These are phyloP conservation scores for Aspergillus eucalypticola DNA, from an alignment of 2,329 filamentous ascomycete genomes.

Conservation along the genomic window DNA sequence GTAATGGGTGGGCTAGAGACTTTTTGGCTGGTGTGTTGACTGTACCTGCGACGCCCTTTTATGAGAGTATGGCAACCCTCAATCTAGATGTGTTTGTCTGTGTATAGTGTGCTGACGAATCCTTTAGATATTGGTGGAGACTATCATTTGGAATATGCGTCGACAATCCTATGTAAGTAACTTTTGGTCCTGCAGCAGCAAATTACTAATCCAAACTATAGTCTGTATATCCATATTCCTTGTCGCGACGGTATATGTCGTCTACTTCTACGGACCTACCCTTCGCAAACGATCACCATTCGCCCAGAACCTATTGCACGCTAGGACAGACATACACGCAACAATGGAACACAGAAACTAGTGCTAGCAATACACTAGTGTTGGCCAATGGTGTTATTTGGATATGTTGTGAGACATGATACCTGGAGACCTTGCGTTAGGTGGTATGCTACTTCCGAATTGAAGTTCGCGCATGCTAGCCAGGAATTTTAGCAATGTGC, in stretches of 20 bases:
- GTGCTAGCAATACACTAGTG: no score
- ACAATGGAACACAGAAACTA: not conserved
- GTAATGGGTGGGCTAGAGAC: slow-evolving; percentile 68
- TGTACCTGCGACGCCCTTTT: slow-evolving; percentile 58
- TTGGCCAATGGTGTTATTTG: no score
- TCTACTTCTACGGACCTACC: slow-evolving; percentile 63
- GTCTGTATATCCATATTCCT: slow-evolving; percentile 61
- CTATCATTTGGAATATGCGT: slow-evolving; percentile 59
- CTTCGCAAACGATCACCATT: slow-evolving; percentile 64
- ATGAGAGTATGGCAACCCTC: slow-evolving; percentile 21
- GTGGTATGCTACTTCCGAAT: no score
- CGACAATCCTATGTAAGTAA: slow-evolving; percentile 58
- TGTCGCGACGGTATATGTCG: slow-evolving; percentile 63
- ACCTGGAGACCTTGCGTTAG: no score
- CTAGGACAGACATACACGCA: slow-evolving; percentile 31
- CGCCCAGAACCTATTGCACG: slow-evolving; percentile 60
- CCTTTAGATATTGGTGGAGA: slow-evolving; percentile 56
- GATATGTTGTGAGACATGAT: no score
- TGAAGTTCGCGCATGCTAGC: no score
- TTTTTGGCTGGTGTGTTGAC: slow-evolving; percentile 66
- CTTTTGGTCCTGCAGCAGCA: no score
- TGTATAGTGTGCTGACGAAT: not conserved
- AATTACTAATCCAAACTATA: not conserved
- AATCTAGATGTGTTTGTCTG: rapidly evolving
- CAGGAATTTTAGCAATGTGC: no score